phyloP scores from a whole-genome alignment of 2,329 filamentous ascomycete species.

The Chalaropsis ovoidea region DNA sequence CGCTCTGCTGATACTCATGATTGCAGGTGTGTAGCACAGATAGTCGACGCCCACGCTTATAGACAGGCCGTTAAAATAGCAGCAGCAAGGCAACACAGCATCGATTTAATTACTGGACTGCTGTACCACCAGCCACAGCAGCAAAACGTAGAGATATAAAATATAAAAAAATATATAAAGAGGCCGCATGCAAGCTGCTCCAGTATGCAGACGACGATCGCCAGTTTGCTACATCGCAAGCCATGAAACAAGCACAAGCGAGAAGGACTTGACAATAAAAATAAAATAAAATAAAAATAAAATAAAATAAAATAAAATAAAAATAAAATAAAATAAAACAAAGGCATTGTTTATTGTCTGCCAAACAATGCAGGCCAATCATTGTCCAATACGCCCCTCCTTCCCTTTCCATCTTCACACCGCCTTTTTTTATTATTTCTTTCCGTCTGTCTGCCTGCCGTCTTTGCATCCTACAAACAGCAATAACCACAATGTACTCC shows the following conservation, averaged over 20 bases:
- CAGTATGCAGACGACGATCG: too few relatives aligned
- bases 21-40: neutral
- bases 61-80: neutral
- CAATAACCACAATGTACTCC: neutral
- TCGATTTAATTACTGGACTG: neutral
- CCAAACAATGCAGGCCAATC: neutral
- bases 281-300: neutral
- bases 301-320: neutral
- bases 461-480: too few relatives aligned
- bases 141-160: too few relatives aligned
- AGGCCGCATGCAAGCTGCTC: neutral
- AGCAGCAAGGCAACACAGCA: neutral
- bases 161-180: too few relatives aligned
- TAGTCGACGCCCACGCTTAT: neutral
- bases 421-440: neutral
- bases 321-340: neutral
- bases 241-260: slow-evolving; percentile 4
- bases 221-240: neutral
- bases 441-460: neutral
- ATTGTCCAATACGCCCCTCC: neutral
- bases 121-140: neutral
- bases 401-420: neutral
- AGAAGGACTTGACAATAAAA: neutral
- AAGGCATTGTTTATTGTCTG: slow-evolving; percentile 4
- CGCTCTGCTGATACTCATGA: neutral